Base-by-base conservation (phyloP, 805 yeast genomes). In the Yamadazyma paraphyllophila region DNA sequence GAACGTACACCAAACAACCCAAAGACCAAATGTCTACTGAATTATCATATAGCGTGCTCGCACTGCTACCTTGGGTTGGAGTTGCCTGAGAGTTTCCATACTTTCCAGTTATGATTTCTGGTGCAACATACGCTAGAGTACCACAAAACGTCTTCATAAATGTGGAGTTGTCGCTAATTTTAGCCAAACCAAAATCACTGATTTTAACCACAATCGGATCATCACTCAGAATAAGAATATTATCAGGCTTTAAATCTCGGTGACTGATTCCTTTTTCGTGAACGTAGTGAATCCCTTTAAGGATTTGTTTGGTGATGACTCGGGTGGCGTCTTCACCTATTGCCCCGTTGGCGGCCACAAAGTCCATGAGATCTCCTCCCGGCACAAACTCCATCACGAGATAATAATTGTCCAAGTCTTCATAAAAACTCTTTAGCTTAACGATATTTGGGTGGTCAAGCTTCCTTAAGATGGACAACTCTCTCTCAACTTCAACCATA, bases 291-390 rank as follows among this genome's bases (percentile, higher is more conserved):
- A 94, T 83, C 0, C 96, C 97, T 48, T 81, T 79, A 34, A 94
- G 66, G 1, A 92, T 83, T 64, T 94, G 99, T 52, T 80, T 79
- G 1, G 95, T 78, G 20, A 94, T 88, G 49, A 88, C 96, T 54
- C 86, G 83, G 7, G 91, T 87, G 3, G 96, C 94, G 39, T 82
- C 90, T 63, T 94, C 99, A 11, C 92, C 92, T 14, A 94, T 86
- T 2, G 92, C 81, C 2, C 97, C 97, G 64, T 88, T 85, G 2
- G 90, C 88, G 1, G 95, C 92, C 2, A 92, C 95, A 66, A 88
- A 91, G 68, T 94, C 99, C 99, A 94, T 94, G 43, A 94, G 71
- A 63, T 94, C 99, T 20, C 99, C 99, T 12, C 97, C 97, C 1
- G 95, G 84, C 24, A 94, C 95, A 57, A 83, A 87, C 60, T 94